phyloP scores from a whole-genome alignment of 2,329 filamentous ascomycete species.

The Curvularia verruculosa region DNA sequence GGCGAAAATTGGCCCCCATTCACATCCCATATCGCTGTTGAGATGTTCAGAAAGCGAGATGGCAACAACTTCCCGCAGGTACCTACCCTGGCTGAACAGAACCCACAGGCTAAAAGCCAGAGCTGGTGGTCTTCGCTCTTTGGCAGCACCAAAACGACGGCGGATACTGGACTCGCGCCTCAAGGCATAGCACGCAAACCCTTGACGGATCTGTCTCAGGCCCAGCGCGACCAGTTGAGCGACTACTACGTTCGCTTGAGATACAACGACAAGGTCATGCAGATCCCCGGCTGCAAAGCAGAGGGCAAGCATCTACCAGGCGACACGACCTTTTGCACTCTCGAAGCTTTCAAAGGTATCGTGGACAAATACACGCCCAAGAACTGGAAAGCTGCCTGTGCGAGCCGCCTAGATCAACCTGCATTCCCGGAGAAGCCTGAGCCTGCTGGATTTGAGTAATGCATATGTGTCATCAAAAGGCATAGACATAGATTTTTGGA shows the following conservation, averaged over 20 bases:
- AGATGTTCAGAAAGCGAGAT: conserved; percentile 73
- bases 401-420: conserved; percentile 61
- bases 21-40: conserved; percentile 88
- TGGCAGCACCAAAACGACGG: conserved; percentile 27
- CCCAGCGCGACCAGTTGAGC: conserved; percentile 66
- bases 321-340: conserved; percentile 87
- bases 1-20: conserved; percentile 84
- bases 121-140: conserved; percentile 50
- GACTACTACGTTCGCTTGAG: conserved; percentile 87
- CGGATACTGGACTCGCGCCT: conserved; percentile 10
- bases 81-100: conserved; percentile 2
- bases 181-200: conserved; percentile 66
- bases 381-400: conserved; percentile 74
- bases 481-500: not conserved
- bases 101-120: conserved; percentile 22
- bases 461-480: not conserved
- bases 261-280: conserved; percentile 86
- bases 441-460: conserved; percentile 40
- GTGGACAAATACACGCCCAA: conserved; percentile 87
- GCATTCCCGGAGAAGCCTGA: conserved; percentile 55
- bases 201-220: conserved; percentile 60
- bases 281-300: conserved; percentile 78
- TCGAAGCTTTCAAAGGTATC: conserved; percentile 91
- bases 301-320: conserved; percentile 83
- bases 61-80: not conserved